Evolutionary conservation across 176 grass and related monocot species (phyloP).

Genomic region (Paspalum notatum): DNA sequence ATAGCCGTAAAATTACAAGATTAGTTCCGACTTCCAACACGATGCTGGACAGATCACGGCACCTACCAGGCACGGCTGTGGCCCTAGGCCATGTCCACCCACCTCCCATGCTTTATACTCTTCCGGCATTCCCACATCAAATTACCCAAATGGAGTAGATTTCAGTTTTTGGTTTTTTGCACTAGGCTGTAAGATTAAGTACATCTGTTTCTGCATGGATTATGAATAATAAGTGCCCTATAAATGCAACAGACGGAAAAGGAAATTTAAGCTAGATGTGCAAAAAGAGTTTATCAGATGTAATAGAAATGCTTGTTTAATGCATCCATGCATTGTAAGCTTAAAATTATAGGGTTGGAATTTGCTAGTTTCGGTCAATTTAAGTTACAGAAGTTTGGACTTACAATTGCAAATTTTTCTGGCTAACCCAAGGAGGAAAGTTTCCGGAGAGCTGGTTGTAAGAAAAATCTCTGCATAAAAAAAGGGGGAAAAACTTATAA

Average conservation of each 20-base stretch:
- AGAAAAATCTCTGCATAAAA: constrained; percentile 70
- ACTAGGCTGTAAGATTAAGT: neutral
- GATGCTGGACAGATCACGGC: too few relatives aligned
- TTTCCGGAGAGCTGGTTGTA: constrained; percentile 81
- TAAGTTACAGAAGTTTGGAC: constrained; percentile 26
- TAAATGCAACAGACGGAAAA: neutral
- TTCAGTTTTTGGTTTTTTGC: too few relatives aligned
- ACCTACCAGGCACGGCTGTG: too few relatives aligned
- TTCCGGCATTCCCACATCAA: too few relatives aligned
- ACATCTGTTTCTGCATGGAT: neutral
- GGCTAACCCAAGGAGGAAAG: constrained; percentile 67
- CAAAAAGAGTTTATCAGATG: constrained; percentile 22
- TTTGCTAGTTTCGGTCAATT: neutral
- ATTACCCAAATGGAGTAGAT: neutral
- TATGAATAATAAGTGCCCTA: too few relatives aligned
- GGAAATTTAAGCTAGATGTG: neutral
- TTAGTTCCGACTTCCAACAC: too few relatives aligned
- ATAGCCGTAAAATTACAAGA: too few relatives aligned
- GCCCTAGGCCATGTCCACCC: too few relatives aligned
- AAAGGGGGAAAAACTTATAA: constrained; percentile 21
- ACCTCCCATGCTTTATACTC: neutral
- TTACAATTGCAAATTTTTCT: constrained; percentile 64
- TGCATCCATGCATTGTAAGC: neutral
- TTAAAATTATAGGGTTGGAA: neutral
- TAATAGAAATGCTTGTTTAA: constrained; percentile 19